Percentiles rank a stretch among this genome's conserved stretches.
Conservation (phyloP, 2,329 filamentous ascomycete genomes). For the Clonostachys sp. region DNA sequence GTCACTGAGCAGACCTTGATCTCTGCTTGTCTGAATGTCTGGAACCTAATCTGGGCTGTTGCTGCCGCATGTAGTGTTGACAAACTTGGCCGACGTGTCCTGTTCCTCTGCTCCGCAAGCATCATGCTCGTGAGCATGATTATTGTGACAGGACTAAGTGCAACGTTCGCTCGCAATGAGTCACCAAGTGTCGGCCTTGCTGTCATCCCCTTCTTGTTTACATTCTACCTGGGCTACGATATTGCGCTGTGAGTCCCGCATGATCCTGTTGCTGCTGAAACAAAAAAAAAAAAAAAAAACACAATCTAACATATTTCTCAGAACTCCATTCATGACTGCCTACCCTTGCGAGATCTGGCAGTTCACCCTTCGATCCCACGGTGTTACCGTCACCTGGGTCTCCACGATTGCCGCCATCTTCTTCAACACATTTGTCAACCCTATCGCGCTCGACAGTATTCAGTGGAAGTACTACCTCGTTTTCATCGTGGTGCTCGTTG, state of each 20-base stretch:
- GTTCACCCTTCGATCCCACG: constrained; percentile 11
- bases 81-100: constrained; percentile 43
- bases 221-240: constrained; percentile 37
- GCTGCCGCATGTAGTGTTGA: constrained; percentile 43
- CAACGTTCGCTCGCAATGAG: constrained; percentile 13
- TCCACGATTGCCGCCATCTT: constrained; percentile 1
- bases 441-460: constrained; percentile 25
- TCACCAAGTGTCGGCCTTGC: constrained; percentile 18
- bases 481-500: constrained; percentile 8
- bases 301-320: no score
- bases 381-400: constrained; percentile 9
- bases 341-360: constrained; percentile 13
- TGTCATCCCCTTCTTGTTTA: constrained; percentile 21
- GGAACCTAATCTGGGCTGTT: constrained; percentile 34
- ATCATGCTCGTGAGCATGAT: constrained; percentile 34
- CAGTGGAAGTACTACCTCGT: constrained; percentile 33
- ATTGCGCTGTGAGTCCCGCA: constrained; percentile 7
- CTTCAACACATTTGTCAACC: constrained; percentile 26
- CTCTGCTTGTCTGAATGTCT: constrained; percentile 41
- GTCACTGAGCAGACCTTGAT: constrained; percentile 23
- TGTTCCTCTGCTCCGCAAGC: constrained; percentile 44
- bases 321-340: neutral
- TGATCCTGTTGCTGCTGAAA: neutral
- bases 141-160: constrained; percentile 2
- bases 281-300: no score